Evolutionary conservation across 495 filamentous ascomycete species (phyloP).

Genomic region (Xylaria nigripes): DNA sequence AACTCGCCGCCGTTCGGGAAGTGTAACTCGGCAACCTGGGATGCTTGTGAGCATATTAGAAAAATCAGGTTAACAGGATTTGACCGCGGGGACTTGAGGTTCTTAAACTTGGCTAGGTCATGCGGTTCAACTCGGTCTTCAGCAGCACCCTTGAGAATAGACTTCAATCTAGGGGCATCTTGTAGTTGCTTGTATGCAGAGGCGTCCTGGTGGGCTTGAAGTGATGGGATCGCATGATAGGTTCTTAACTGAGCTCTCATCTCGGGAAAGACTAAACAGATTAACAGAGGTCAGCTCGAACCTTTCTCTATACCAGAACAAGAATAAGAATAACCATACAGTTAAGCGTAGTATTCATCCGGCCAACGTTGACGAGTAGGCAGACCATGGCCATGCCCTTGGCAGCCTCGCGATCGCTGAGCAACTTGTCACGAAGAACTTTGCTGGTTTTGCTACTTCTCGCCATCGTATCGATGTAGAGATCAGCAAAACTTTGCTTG

Average conservation of each 20-base stretch:
- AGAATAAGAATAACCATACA: conserved; percentile 48
- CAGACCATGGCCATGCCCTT: conserved; percentile 99
- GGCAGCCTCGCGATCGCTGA: conserved; percentile 83
- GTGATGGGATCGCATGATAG: conserved; percentile 93
- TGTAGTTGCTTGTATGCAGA: conserved; percentile 97
- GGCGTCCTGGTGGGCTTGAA: conserved; percentile 90
- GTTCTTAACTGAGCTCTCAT: conserved; percentile 98
- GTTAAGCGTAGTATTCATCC: conserved; percentile 98
- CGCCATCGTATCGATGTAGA: conserved; percentile 98
- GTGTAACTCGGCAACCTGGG: conserved; percentile 85
- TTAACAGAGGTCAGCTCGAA: conserved; percentile 22
- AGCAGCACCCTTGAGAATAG: conserved; percentile 92
- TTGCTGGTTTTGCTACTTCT: conserved; percentile 98
- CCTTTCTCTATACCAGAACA: not conserved
- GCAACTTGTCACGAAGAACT: conserved; percentile 91
- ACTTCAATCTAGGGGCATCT: conserved; percentile 91
- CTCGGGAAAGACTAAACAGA: conserved; percentile 80
- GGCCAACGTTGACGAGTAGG: conserved; percentile 88
- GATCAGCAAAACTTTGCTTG: conserved; percentile 82
- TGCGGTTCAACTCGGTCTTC: conserved; percentile 86
- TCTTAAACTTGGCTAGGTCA: conserved; percentile 74
- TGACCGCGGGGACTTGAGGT: conserved; percentile 61
- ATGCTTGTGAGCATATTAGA: conserved; percentile 82
- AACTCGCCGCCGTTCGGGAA: conserved; percentile 84
- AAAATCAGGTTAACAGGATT: conserved; percentile 98